phyloP scores from a whole-genome alignment of 495 filamentous ascomycete species.

The Penicillium arizonense region DNA sequence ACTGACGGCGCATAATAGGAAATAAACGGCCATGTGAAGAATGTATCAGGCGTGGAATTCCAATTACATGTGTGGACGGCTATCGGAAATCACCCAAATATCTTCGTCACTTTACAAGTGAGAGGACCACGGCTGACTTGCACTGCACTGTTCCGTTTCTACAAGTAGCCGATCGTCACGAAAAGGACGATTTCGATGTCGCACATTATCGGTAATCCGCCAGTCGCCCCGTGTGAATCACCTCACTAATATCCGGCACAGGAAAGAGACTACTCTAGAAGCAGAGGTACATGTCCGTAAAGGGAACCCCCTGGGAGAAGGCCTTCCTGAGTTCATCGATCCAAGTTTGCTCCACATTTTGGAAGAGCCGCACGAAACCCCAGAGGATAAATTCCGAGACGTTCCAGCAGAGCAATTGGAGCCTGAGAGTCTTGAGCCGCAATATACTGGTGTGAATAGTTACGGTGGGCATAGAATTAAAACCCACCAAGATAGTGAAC shows the following conservation, averaged over 20 bases:
- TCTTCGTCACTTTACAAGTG: not conserved
- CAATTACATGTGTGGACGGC: conserved; percentile 11
- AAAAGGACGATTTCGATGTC: no score
- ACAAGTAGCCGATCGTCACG: not conserved
- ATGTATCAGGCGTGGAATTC: conserved; percentile 6
- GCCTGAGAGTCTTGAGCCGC: no score
- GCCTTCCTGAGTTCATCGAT: conserved; percentile 2
- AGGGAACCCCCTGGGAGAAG: not conserved
- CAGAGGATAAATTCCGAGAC: not conserved
- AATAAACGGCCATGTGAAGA: conserved; percentile 12
- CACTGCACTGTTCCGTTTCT: not conserved
- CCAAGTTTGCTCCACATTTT: not conserved
- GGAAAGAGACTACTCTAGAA: not conserved
- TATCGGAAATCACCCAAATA: conserved; percentile 13
- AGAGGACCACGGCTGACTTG: not conserved
- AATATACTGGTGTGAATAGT: not conserved
- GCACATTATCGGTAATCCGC: not conserved
- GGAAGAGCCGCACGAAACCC: not conserved
- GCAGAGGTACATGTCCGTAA: not conserved
- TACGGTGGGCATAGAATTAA: not conserved
- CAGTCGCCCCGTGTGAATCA: not conserved
- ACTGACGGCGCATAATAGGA: not conserved
- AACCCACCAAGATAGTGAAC: not conserved
- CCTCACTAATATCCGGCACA: not conserved
- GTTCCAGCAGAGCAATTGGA: not conserved